Evolutionary conservation across 192 early-diverging fungal species (phyloP), one percentile per base, ranked within the genome.

Genomic region (Coemansia sp.): DNA sequence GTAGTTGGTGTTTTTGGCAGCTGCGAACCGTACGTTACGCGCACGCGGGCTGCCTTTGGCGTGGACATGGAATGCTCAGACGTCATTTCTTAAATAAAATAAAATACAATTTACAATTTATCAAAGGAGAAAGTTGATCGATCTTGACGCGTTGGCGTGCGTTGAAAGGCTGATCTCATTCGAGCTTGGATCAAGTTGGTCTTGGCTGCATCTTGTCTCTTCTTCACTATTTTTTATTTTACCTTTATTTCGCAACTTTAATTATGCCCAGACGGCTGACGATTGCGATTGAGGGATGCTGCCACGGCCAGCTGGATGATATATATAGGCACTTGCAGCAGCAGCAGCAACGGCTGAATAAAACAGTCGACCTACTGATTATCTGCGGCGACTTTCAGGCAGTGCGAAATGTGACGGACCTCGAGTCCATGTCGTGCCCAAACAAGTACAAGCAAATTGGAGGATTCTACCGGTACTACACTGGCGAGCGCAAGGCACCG

Each of bases 371-470:
- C 71, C 85, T 99, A 37, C 74, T 99, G 0, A 71, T 99, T 20
- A 94, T 99, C 39, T 99, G 97, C 74, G 98, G 98, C 29, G 98
- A 99, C 82, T 96, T 99, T 76, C 93, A 99, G 85, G 84, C 93
- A 0, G 87, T 99, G 37, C 86, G 98, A 46, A 98, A 98, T 62
- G 66, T 70, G 10, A 84, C 79, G 2, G 98, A 99, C 70, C 79
- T 98, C 35, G 85, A 90, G 15, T 77, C 80, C 35, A 86, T 98
- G 79, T 89, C 94, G 1, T 90, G 91, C 9, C 98, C 98, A 0
- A 83, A 89, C 57, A 96, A 96, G 65, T 97, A 93, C 75, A 89
- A 89, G 42, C 74, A 74, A 27, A 53, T 98, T 15, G 96, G 96
- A 11, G 87, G 79, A 1, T 99, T 99, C 74, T 85, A 96, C 85